Evolutionary conservation across 371 early-diverging fungal genomes (phyloP).

Genomic region (Smittium culicis): DNA sequence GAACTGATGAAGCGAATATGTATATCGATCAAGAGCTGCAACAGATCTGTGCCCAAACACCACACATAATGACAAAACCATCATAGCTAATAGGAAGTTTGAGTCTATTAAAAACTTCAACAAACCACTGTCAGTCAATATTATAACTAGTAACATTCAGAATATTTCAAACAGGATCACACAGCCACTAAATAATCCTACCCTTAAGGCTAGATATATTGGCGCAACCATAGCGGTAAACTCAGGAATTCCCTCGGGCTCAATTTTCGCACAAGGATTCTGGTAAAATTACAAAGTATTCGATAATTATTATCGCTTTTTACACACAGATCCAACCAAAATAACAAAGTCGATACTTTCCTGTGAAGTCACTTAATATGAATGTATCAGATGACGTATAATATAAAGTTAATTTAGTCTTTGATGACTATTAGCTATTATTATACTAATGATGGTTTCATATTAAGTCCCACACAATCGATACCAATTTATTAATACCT

Average conservation of each 20-base stretch:
- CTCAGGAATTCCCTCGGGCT: background rate
- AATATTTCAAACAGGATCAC: background rate
- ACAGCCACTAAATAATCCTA: background rate
- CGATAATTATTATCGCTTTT: background rate
- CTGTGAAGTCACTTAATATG: background rate
- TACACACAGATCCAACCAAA: background rate
- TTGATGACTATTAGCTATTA: background rate
- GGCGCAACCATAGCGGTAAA: background rate
- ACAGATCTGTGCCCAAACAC: no score
- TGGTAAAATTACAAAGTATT: background rate
- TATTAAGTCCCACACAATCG: background rate
- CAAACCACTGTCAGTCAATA: background rate
- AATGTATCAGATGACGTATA: background rate
- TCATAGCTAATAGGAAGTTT: no score
- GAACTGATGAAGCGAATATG: no score
- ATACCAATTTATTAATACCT: background rate
- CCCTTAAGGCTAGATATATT: background rate
- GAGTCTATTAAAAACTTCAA: background rate
- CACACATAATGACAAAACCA: no score
- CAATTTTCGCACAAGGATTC: background rate
- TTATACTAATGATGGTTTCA: background rate
- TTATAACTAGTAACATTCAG: background rate
- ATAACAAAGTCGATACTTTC: background rate
- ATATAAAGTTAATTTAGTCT: background rate
- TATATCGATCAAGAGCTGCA: no score